Evolutionary conservation across 2,329 filamentous ascomycete genomes (phyloP).

Genomic region (Diplodia mutila): DNA sequence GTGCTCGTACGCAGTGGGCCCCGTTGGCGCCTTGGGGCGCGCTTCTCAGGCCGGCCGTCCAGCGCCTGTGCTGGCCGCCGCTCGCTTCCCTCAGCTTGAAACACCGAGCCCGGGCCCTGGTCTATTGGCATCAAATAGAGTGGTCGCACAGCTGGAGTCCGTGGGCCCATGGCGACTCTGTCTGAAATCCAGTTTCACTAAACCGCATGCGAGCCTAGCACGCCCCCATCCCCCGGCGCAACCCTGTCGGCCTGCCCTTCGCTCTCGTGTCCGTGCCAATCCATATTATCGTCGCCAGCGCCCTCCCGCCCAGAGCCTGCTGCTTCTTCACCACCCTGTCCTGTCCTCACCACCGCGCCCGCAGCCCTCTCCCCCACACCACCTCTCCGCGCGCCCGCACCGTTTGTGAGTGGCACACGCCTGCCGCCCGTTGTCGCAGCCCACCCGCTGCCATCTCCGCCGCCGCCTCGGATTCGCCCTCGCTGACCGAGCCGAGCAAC

Average conservation of each 20-base stretch:
- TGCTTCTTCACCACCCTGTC: slow-evolving; percentile 23
- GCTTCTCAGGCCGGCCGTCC: slow-evolving; percentile 12
- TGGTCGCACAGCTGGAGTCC: slow-evolving; percentile 24
- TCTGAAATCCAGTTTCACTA: slow-evolving; percentile 22
- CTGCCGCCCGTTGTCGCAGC: slow-evolving; percentile 33
- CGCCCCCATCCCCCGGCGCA: slow-evolving; percentile 9
- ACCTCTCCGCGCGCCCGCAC: slow-evolving; percentile 2
- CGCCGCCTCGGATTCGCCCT: not conserved
- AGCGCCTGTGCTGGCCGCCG: slow-evolving; percentile 15
- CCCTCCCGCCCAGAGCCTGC: slow-evolving; percentile 19
- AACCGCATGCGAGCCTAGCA: slow-evolving; percentile 19
- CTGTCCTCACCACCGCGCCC: slow-evolving; percentile 19
- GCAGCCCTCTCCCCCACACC: slow-evolving; percentile 26
- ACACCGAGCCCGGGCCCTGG: slow-evolving; percentile 22
- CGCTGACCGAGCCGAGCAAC: slow-evolving; percentile 15
- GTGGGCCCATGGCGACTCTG: slow-evolving; percentile 23
- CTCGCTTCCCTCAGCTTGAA: slow-evolving; percentile 24
- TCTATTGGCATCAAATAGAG: slow-evolving; percentile 23
- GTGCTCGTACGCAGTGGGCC: slow-evolving; percentile 22
- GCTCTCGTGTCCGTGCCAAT: slow-evolving; percentile 24
- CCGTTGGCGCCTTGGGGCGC: slow-evolving; percentile 1
- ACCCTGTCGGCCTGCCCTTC: slow-evolving; percentile 18
- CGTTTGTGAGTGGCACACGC: slow-evolving; percentile 12
- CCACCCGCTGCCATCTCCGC: not conserved
- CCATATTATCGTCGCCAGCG: slow-evolving; percentile 24